Percentiles rank a stretch among this genome's conserved stretches.
Conservation (phyloP, 177 flowering plant species). For the Tripterygium wilfordii region DNA sequence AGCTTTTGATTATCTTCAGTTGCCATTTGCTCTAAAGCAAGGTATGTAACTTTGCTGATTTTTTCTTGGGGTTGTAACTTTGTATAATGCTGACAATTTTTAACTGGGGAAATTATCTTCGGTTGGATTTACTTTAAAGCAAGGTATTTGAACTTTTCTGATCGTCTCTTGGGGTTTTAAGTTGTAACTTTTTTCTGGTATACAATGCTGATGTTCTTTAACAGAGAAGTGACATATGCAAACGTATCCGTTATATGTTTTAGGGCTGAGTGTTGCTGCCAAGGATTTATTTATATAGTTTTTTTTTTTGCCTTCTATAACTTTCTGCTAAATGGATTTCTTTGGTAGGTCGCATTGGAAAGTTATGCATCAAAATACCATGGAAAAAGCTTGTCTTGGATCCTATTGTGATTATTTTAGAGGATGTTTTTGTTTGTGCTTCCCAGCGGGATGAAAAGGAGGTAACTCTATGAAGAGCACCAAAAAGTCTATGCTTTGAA, state of each 20-base stretch:
- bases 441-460: conserved; percentile 67
- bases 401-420: conserved; percentile 64
- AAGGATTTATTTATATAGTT: background rate
- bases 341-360: conserved; percentile 68
- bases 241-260: too few relatives aligned
- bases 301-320: background rate
- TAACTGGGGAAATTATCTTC: too few relatives aligned
- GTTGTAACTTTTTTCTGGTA: too few relatives aligned
- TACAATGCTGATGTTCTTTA: too few relatives aligned
- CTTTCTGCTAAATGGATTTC: background rate
- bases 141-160: too few relatives aligned
- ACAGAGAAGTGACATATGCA: too few relatives aligned
- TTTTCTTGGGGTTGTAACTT: too few relatives aligned
- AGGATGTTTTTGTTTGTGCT: conserved; percentile 66
- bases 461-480: conserved; percentile 52
- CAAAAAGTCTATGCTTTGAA: too few relatives aligned
- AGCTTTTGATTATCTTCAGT: conserved; percentile 86
- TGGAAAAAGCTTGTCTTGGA: conserved; percentile 95
- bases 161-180: too few relatives aligned
- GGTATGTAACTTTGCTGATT: conserved; percentile 27
- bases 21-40: conserved; percentile 76
- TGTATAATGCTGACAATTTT: too few relatives aligned
- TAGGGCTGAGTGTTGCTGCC: too few relatives aligned
- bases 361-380: conserved; percentile 77
- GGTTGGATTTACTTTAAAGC: too few relatives aligned